Evolutionary conservation across 495 filamentous ascomycete species (phyloP), one percentile per base, ranked within the genome.

Genomic region (Daldinia concentrica): DNA sequence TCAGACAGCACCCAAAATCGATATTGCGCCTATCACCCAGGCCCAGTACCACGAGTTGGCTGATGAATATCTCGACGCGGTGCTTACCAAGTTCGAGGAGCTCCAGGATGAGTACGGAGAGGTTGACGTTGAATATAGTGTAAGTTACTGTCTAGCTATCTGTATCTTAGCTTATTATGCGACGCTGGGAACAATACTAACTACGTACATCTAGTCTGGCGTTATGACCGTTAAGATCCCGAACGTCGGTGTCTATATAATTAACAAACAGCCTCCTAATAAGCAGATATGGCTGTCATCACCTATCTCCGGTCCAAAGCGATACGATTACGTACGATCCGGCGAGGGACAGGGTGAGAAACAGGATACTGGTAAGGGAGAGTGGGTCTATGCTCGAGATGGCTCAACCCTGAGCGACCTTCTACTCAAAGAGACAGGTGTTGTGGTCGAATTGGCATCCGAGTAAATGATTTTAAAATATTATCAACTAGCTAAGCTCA

Each of bases 241-340:
- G 0, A 81, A 86, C 0, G 76, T 86, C 12, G 95, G 94, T 55
- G 93, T 88, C 24, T 99, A 93, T 72, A 91, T 98, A 2, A 84
- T 99, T 76, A 98, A 98, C 86, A 99, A 99, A 82, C 95, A 98
- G 79, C 95, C 95, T 0, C 93, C 94, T 19, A 98, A 97, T 84
- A 93, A 91, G 82, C 95, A 99, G 79, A 95, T 99, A 75, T 99
- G 96, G 95, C 88, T 99, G 27, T 93, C 92, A 36, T 97, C 93
- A 19, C 95, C 95, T 5, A 84, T 91, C 51, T 91, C 91, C n/a
- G 95, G 95, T 0, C 96, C 96, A 1, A 97, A 97, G 80, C 88
- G 93, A 55, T 98, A 90, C 80, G 93, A 98, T 75, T 98, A 91
- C 85, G 90, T 96, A 26, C 74, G 92, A 26, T 68, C 83, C 37